Evolutionary conservation across 371 early-diverging fungal genomes (phyloP).

Genomic region (Apophysomyces trapeziformis): DNA sequence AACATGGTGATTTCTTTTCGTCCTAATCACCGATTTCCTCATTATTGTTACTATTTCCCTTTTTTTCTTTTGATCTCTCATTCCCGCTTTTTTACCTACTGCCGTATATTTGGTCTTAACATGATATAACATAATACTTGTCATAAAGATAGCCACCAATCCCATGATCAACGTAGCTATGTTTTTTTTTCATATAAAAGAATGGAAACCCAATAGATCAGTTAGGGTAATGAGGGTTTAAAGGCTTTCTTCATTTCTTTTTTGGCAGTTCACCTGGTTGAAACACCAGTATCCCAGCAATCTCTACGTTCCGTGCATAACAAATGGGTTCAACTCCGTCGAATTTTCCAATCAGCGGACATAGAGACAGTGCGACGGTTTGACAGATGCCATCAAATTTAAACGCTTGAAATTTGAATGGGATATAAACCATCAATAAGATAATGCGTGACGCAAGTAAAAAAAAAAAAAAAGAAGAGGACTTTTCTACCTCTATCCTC

Average conservation of each 20-base stretch:
- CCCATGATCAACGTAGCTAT: conserved; percentile 76
- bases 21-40: conserved; percentile 39
- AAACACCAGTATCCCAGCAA: conserved; percentile 78
- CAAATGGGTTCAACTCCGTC: conserved; percentile 85
- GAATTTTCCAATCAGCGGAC: conserved; percentile 81
- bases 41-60: too few relatives aligned
- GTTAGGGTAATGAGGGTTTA: too few relatives aligned
- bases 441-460: conserved; percentile 7
- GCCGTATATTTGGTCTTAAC: conserved; percentile 92
- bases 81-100: conserved; percentile 62
- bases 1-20: conserved; percentile 92
- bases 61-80: background rate
- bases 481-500: too few relatives aligned
- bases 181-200: background rate
- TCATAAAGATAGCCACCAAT: conserved; percentile 83
- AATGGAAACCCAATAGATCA: conserved; percentile 2
- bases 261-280: conserved; percentile 71
- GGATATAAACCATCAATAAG: conserved; percentile 21
- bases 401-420: conserved; percentile 44
- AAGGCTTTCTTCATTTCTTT: background rate
- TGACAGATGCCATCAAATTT: conserved; percentile 87
- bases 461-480: conserved; percentile 6
- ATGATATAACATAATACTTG: conserved; percentile 88
- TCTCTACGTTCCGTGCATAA: conserved; percentile 90
- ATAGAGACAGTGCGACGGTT: conserved; percentile 80